Conservation (phyloP, 1,284 basidiomycete genomes). For the Clitocybe nebularis region DNA sequence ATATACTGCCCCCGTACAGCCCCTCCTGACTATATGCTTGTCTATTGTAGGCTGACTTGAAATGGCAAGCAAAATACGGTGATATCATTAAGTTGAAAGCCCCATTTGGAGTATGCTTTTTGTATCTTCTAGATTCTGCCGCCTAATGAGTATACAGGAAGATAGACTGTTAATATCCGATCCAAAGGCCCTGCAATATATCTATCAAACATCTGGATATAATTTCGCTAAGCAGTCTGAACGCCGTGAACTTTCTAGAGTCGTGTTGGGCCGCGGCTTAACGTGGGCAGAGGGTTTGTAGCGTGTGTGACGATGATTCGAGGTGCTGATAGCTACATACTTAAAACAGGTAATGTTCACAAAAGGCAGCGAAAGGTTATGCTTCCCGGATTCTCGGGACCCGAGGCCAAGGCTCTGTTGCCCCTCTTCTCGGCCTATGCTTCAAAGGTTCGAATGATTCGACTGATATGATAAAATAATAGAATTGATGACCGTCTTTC, state of each 20-base stretch:
- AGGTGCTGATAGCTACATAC: background rate
- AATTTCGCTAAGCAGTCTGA: conserved; percentile 31
- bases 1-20: background rate
- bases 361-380: conserved; percentile 34
- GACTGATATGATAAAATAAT: background rate
- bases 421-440: conserved; percentile 32
- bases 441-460: conserved; percentile 24
- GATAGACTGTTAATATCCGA: conserved; percentile 37
- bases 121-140: background rate
- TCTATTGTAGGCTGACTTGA: conserved; percentile 27
- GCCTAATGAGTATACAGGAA: conserved; percentile 24
- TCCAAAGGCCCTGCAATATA: conserved; percentile 39
- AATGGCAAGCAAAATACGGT: conserved; percentile 34
- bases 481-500: conserved; percentile 2
- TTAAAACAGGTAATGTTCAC: conserved; percentile 26
- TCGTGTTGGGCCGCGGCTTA: conserved; percentile 26
- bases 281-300: conserved; percentile 27
- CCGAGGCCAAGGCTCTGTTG: conserved; percentile 28
- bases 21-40: conserved; percentile 1
- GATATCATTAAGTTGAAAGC: conserved; percentile 31
- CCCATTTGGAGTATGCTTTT: conserved; percentile 29
- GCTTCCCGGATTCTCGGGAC: conserved; percentile 32
- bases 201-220: conserved; percentile 37
- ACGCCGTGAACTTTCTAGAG: conserved; percentile 26
- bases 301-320: background rate